Percentiles rank a stretch among this genome's conserved stretches.
Conservation (phyloP, 768 basidiomycete species). For the Naganishia onofrii region DNA sequence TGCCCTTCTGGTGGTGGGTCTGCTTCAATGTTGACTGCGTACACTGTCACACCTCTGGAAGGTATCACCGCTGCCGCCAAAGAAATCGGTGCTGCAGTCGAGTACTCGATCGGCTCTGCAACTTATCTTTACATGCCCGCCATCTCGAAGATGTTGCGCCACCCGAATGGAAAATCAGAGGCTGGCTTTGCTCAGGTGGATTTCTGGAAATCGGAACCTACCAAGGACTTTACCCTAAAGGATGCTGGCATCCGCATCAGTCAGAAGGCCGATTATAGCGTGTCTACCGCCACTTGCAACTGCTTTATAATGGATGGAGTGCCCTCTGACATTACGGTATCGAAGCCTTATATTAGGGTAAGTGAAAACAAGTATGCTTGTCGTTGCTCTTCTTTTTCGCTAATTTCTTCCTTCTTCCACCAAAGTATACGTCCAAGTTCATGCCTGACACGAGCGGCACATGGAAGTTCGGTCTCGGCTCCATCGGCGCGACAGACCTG, state of each 20-base stretch:
- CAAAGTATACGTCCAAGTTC: slow-evolving; percentile 57
- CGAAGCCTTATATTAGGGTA: slow-evolving; percentile 55
- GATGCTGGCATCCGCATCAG: slow-evolving; percentile 14
- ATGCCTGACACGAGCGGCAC: slow-evolving; percentile 56
- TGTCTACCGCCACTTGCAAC: slow-evolving; percentile 57
- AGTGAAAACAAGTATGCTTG: background rate
- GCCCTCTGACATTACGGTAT: slow-evolving; percentile 66
- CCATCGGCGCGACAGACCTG: slow-evolving; percentile 64
- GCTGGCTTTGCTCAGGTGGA: slow-evolving; percentile 27
- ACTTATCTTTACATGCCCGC: slow-evolving; percentile 60
- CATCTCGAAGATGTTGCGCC: slow-evolving; percentile 61
- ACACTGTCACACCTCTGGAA: slow-evolving; percentile 65
- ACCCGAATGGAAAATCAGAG: slow-evolving; percentile 59
- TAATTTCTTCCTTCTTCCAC: slow-evolving; percentile 37
- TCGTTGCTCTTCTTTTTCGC: too few relatives aligned
- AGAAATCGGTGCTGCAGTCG: slow-evolving; percentile 56
- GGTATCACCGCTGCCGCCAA: slow-evolving; percentile 61
- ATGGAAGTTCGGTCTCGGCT: slow-evolving; percentile 58
- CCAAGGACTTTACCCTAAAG: slow-evolving; percentile 20
- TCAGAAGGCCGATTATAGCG: slow-evolving; percentile 48
- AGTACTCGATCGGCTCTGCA: slow-evolving; percentile 59
- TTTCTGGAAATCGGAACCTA: slow-evolving; percentile 30
- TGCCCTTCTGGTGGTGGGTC: slow-evolving; percentile 65
- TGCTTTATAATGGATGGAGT: slow-evolving; percentile 57
- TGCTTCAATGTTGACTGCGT: slow-evolving; percentile 67